Conservation (phyloP, 331 rosid species). For the Ulmus americana region DNA sequence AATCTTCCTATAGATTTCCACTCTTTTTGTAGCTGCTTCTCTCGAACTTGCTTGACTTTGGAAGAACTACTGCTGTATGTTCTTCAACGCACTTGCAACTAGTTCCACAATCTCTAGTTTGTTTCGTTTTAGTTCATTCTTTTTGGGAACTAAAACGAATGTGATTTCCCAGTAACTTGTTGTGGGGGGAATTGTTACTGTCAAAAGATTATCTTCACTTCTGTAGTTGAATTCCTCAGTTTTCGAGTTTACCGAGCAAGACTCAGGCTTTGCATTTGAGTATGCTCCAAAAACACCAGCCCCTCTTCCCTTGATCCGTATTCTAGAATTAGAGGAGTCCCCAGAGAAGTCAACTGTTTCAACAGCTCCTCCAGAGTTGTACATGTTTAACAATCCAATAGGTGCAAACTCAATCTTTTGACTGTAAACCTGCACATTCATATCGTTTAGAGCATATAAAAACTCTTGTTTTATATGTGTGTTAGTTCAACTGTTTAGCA, state of each 20-base stretch:
- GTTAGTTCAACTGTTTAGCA: not conserved
- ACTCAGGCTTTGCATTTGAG: constrained; percentile 28
- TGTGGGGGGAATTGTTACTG: constrained; percentile 19
- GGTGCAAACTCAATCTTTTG: constrained; percentile 29
- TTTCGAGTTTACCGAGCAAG: constrained; percentile 28
- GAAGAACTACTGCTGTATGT: no score
- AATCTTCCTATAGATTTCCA: not conserved
- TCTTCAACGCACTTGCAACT: no score
- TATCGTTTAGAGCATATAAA: not conserved
- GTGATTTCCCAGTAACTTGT: constrained; percentile 25
- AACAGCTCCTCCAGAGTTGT: constrained; percentile 44
- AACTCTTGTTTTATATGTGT: not conserved
- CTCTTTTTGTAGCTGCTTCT: no score
- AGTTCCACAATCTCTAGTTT: not conserved
- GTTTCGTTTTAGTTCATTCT: not conserved
- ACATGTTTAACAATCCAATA: constrained; percentile 34
- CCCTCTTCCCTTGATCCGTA: constrained; percentile 35
- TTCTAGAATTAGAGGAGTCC: not conserved
- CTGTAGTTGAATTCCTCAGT: constrained; percentile 22
- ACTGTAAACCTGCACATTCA: constrained; percentile 22
- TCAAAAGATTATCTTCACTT: constrained; percentile 29
- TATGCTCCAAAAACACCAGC: constrained; percentile 37
- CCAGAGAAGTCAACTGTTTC: constrained; percentile 17
- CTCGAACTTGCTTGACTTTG: no score
- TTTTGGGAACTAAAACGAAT: not conserved